These are phyloP conservation scores for Plantago major DNA, from an alignment of 257 asterid species.

Conservation along the genomic window DNA sequence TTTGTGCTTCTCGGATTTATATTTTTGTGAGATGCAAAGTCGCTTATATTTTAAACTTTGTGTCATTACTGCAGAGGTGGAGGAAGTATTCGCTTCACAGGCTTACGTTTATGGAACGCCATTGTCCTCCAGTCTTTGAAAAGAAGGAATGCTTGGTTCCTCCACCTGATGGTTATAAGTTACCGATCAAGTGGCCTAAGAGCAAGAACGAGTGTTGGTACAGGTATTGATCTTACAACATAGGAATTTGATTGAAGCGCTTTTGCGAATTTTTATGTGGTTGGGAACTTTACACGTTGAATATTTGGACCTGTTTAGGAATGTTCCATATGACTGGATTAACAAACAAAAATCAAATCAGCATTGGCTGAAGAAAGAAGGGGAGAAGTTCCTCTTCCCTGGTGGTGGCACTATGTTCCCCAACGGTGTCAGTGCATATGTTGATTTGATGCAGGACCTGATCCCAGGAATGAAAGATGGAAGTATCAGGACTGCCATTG, in stretches of 20 bases:
- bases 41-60: conserved; percentile 10
- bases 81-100: conserved; percentile 52
- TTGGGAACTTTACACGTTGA: neutral
- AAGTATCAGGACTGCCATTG: conserved; percentile 83
- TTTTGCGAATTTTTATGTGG: neutral
- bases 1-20: neutral
- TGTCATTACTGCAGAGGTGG: conserved; percentile 56
- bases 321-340: conserved; percentile 97
- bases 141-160: conserved; percentile 80
- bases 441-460: conserved; percentile 77
- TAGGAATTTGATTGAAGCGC: neutral
- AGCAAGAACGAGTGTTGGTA: conserved; percentile 85
- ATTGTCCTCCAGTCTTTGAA: conserved; percentile 74
- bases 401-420: conserved; percentile 99
- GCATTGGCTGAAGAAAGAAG: conserved; percentile 93
- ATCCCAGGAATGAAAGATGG: conserved; percentile 95
- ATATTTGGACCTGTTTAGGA: conserved; percentile 40
- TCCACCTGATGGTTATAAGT: conserved; percentile 71
- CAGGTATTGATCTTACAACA: conserved; percentile 40
- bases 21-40: conserved; percentile 1
- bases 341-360: conserved; percentile 91
- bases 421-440: conserved; percentile 77
- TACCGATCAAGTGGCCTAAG: conserved; percentile 80
- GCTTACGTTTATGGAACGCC: conserved; percentile 77
- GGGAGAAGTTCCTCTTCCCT: conserved; percentile 90